phyloP scores from a whole-genome alignment of 768 basidiomycete species.

The Podaxis sp. region DNA sequence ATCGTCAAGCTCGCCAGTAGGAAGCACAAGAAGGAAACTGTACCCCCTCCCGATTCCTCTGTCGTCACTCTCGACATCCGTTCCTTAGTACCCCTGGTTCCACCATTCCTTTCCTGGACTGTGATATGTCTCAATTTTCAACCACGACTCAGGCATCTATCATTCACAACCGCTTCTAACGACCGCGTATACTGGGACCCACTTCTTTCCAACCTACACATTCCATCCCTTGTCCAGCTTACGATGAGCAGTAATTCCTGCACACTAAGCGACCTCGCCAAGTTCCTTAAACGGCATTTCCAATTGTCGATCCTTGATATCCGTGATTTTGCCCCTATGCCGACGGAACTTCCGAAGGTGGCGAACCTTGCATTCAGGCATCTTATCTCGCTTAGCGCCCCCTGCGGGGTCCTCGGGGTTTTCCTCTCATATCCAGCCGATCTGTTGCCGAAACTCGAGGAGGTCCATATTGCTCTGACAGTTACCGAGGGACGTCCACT shows the following conservation, averaged over 20 bases:
- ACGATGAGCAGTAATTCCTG: slow-evolving; percentile 9
- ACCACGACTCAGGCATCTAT: slow-evolving; percentile 6
- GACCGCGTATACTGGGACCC: slow-evolving; percentile 11
- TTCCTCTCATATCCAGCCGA: slow-evolving; percentile 7
- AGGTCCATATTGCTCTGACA: slow-evolving; percentile 6
- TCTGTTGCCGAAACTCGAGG: background rate
- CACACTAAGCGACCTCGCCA: slow-evolving; percentile 10
- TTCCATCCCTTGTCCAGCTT: slow-evolving; percentile 8
- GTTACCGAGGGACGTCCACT: slow-evolving; percentile 4
- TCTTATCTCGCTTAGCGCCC: background rate
- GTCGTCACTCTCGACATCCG: slow-evolving; percentile 12
- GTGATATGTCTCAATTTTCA: slow-evolving; percentile 8
- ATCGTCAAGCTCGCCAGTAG: slow-evolving; percentile 1
- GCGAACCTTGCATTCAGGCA: slow-evolving; percentile 7
- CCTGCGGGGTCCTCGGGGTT: slow-evolving; percentile 4
- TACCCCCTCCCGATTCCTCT: background rate
- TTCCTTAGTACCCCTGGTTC: slow-evolving; percentile 6
- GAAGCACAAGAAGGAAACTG: background rate
- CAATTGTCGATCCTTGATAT: slow-evolving; percentile 13
- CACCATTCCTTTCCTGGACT: slow-evolving; percentile 13
- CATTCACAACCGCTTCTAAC: slow-evolving; percentile 9
- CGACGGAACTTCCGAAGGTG: slow-evolving; percentile 5
- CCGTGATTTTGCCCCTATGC: slow-evolving; percentile 11
- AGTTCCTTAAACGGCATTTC: slow-evolving; percentile 10
- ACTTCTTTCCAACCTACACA: slow-evolving; percentile 9